Evolutionary conservation across 495 filamentous ascomycete species (phyloP), one percentile per base, ranked within the genome.

Genomic region (Lepidopterella palustris): DNA sequence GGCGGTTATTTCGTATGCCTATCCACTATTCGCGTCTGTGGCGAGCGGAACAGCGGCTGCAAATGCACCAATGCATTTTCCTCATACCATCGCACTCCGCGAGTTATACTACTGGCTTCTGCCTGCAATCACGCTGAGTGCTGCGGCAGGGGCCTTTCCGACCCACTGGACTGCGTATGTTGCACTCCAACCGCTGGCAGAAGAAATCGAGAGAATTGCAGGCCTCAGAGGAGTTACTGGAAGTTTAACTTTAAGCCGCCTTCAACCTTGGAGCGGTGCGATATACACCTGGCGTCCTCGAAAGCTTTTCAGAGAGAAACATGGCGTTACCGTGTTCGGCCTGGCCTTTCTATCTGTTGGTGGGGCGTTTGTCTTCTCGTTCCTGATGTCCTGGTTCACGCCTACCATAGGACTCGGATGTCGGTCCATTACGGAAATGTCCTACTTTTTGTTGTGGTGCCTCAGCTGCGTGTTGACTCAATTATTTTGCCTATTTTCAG

Each of bases 41-140:
- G 32, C 55, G 28, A 27, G n/a, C 9, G 55, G 35, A 11, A 21
- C 20, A 21, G 60, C 45, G 2, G 8, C 18, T 2, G 25, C 27
- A 10, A 25, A 18, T 27, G 20, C 32, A 1, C 29, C 60, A 15
- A 21, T 58, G 25, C 60, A 62, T 26, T 59, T 42, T 25, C 60
- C 60, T 2, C 60, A 58, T 54, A 62, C 59, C 3, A 40, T 62
- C 20, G 60, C 60, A 10, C 31, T 62, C 10, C 35, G 60, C 15
- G 60, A 62, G 55, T 45, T 58, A 18, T 58, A 62, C 35, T 62
- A 62, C 28, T 62, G 53, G 60, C 55, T 62, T 18, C 31, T 62
- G 8, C 26, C 47, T 3, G 55, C 60, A 20, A 58, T 62, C 9
- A 32, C 55, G 6, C 54, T 62, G 4, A 57, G 54, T 28, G 3